phyloP scores from a whole-genome alignment of 2,329 filamentous ascomycete species.

The Pseudopyricularia cyperi region DNA sequence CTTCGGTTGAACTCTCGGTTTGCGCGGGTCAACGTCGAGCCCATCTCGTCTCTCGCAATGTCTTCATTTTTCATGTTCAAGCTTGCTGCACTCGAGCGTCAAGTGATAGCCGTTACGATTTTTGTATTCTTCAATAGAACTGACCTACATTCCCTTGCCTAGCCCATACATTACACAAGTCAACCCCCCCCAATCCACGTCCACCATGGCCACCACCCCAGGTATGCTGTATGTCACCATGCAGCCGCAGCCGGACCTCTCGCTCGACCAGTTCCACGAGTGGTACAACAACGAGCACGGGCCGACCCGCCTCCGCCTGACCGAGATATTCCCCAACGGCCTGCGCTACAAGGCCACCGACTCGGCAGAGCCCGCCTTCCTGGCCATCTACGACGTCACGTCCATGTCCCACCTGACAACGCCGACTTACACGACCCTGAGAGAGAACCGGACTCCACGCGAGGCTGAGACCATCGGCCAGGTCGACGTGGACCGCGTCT shows the following conservation, averaged over 20 bases:
- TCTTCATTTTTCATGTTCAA: background rate
- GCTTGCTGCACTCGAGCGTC: too few relatives aligned
- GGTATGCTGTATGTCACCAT: constrained; percentile 80
- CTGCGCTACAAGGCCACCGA: constrained; percentile 66
- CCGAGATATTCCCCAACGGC: constrained; percentile 61
- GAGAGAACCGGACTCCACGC: constrained; percentile 40
- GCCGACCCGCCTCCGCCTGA: constrained; percentile 62
- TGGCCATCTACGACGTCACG: constrained; percentile 72
- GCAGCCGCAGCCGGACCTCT: constrained; percentile 57
- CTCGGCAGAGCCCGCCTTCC: constrained; percentile 49
- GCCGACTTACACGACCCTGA: constrained; percentile 54
- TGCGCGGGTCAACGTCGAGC: background rate
- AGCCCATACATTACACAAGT: background rate
- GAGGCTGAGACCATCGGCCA: constrained; percentile 41
- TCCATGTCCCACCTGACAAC: constrained; percentile 59
- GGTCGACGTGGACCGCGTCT: constrained; percentile 53
- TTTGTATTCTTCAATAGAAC: background rate
- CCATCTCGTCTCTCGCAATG: background rate
- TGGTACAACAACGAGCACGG: constrained; percentile 95
- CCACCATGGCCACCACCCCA: constrained; percentile 21
- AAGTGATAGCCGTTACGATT: background rate
- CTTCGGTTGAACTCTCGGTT: background rate
- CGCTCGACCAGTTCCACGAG: constrained; percentile 65
- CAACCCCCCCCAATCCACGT: background rate
- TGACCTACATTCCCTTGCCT: background rate